Conservation (phyloP, 2,329 filamentous ascomycete genomes). For the Dryadomyces quercus-mongolicae region DNA sequence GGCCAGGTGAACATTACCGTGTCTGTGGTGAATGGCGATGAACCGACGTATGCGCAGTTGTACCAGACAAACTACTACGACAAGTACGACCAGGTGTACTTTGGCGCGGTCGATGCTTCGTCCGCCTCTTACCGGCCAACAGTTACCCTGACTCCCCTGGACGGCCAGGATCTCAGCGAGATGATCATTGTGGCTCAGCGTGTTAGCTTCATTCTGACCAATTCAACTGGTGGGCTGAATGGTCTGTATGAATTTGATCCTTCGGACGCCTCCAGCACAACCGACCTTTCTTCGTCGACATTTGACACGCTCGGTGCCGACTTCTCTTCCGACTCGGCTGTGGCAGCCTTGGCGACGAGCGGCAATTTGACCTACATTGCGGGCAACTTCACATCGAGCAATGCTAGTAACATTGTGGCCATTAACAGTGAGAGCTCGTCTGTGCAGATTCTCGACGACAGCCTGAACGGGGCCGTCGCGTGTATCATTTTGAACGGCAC, state of each 20-base stretch:
- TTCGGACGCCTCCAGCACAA: conserved; percentile 41
- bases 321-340: conserved; percentile 53
- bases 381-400: conserved; percentile 66
- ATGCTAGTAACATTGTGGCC: conserved; percentile 64
- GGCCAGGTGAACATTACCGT: conserved; percentile 67
- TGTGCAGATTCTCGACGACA: conserved; percentile 51
- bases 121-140: conserved; percentile 63
- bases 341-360: conserved; percentile 55
- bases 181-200: conserved; percentile 82
- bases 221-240: conserved; percentile 70
- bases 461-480: conserved; percentile 69
- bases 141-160: conserved; percentile 62
- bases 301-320: conserved; percentile 65
- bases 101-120: conserved; percentile 68
- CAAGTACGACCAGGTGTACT: conserved; percentile 91
- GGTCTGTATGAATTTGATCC: conserved; percentile 86
- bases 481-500: conserved; percentile 56
- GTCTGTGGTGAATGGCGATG: conserved; percentile 27
- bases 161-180: conserved; percentile 46
- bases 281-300: conserved; percentile 56
- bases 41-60: conserved; percentile 42
- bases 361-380: conserved; percentile 61
- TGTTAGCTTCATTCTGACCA: conserved; percentile 63
- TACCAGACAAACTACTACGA: conserved; percentile 93
- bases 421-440: conserved; percentile 52